phyloP scores from a whole-genome alignment of 129 eudicot genomes.

The Calendula officinalis region DNA sequence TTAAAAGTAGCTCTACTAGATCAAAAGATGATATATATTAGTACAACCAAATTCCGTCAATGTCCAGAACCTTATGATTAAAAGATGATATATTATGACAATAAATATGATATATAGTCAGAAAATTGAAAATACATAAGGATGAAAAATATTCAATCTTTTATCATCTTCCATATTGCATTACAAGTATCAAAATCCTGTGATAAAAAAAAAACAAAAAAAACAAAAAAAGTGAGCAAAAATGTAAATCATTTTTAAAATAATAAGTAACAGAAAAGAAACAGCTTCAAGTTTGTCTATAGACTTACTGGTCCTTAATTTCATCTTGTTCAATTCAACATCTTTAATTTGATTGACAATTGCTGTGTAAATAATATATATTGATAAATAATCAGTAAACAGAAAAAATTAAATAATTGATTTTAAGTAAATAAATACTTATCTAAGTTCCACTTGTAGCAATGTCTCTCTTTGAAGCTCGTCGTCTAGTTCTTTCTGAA shows the following conservation, averaged over 20 bases:
- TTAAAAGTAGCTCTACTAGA: too few relatives aligned
- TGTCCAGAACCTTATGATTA: too few relatives aligned
- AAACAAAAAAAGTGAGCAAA: too few relatives aligned
- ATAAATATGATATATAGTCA: too few relatives aligned
- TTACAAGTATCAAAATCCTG: constrained; percentile 57
- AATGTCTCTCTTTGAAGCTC: constrained; percentile 47
- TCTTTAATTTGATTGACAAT: constrained; percentile 48
- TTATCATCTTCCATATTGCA: constrained; percentile 72
- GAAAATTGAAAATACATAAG: not conserved
- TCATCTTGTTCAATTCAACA: constrained; percentile 62
- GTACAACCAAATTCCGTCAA: too few relatives aligned
- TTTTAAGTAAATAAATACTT: constrained; percentile 38
- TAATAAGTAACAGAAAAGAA: too few relatives aligned
- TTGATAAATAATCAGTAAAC: constrained; percentile 21
- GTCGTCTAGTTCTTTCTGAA: constrained; percentile 63
- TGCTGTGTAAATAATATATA: constrained; percentile 44
- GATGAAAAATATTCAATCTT: not conserved
- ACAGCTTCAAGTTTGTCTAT: too few relatives aligned
- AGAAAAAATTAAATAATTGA: not conserved
- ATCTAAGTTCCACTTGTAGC: constrained; percentile 76
- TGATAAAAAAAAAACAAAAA: constrained; percentile 9
- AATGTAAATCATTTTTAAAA: too few relatives aligned
- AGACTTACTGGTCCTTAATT: constrained; percentile 57
- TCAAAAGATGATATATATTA: not conserved
- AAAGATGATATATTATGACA: not conserved